phyloP scores from a whole-genome alignment of 2,329 filamentous ascomycete species.

The Raffaelea arxii region DNA sequence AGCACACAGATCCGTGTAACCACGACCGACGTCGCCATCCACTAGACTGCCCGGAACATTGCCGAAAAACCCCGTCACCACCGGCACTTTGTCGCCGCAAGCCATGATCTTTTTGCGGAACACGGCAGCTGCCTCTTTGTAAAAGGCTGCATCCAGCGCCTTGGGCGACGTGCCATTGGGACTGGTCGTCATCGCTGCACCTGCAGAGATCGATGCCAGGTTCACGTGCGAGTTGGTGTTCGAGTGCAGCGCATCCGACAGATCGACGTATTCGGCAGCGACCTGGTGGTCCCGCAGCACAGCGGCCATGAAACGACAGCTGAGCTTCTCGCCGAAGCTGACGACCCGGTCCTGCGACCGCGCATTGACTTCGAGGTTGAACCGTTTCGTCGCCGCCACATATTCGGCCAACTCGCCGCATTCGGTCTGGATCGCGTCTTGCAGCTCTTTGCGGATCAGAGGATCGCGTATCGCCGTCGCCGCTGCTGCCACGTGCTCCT shows the following conservation, averaged over 20 bases:
- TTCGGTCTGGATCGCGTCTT: slow-evolving; percentile 61
- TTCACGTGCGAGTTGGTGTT: not conserved
- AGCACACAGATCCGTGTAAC: slow-evolving; percentile 94
- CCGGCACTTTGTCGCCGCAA: slow-evolving; percentile 54
- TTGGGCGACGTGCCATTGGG: slow-evolving; percentile 22
- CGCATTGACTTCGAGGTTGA: slow-evolving; percentile 66
- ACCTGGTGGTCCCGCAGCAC: slow-evolving; percentile 73
- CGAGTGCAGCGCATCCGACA: slow-evolving; percentile 43
- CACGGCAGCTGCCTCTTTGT: slow-evolving; percentile 50
- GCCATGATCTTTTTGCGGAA: slow-evolving; percentile 55
- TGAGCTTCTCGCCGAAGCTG: slow-evolving; percentile 91
- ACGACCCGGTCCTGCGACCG: slow-evolving; percentile 80
- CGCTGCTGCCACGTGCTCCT: slow-evolving; percentile 71
- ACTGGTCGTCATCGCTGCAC: too few relatives aligned
- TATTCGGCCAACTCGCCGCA: slow-evolving; percentile 74
- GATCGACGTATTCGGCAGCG: slow-evolving; percentile 80
- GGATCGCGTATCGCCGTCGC: slow-evolving; percentile 49
- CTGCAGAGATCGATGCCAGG: not conserved
- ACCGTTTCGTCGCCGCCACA: slow-evolving; percentile 51
- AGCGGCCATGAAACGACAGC: slow-evolving; percentile 82
- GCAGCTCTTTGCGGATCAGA: slow-evolving; percentile 48
- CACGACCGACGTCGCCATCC: slow-evolving; percentile 71
- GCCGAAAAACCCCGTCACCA: slow-evolving; percentile 91
- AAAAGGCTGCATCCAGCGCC: slow-evolving; percentile 59
- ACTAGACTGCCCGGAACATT: slow-evolving; percentile 84